Evolutionary conservation across 345 rosid species (phyloP), one percentile per base, ranked within the genome.

Genomic region (Gossypium longicalyx): DNA sequence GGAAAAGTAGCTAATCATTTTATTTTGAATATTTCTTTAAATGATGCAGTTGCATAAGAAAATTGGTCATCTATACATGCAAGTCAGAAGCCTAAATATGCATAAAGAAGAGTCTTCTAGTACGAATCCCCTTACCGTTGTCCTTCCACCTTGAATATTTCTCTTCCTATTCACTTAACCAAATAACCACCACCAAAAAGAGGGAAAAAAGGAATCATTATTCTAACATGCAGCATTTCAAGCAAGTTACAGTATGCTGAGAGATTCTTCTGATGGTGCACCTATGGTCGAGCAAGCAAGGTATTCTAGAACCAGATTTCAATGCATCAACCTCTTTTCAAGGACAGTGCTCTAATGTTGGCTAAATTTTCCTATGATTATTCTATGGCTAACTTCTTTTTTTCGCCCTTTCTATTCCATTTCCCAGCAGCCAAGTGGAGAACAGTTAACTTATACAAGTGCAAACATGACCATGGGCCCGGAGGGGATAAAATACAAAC

Each of bases 401-500:
- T 45, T 45, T 38, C 7, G 1, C 41, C 7, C 34, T 16, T 12
- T 17, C 41, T 2, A 64, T 67, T 5, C 38, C 7, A 67, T 20
- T 44, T 67, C 54, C 71, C 53, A 45, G 19, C 54, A 22, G 41
- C 41, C 7, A 2, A 47, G 48, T 12, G 56, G 38, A 67, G 70
- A 67, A 67, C 54, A 19, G 19, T 41, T 41, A 34, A 63, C 68
- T 63, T 63, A 38, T 34, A 45, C 38, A 67, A 47, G 54, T 67
- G 38, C 71, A 67, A 41, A 43, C 4, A n/a, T 43, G 69, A 41
- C 25, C 6, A 45, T 7, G 38, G 54, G 2, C 53, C 13, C 9
- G 5, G 25, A 27, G 29, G 49, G 67, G 2, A 47, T 12, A 56
- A 58, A 57, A 44, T 64, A 29, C 90, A 74, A 44, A 90, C 98